Evolutionary conservation across 2,329 filamentous ascomycete genomes (phyloP), one percentile per base, ranked within the genome.

Genomic region (Hypoxylon sp.): DNA sequence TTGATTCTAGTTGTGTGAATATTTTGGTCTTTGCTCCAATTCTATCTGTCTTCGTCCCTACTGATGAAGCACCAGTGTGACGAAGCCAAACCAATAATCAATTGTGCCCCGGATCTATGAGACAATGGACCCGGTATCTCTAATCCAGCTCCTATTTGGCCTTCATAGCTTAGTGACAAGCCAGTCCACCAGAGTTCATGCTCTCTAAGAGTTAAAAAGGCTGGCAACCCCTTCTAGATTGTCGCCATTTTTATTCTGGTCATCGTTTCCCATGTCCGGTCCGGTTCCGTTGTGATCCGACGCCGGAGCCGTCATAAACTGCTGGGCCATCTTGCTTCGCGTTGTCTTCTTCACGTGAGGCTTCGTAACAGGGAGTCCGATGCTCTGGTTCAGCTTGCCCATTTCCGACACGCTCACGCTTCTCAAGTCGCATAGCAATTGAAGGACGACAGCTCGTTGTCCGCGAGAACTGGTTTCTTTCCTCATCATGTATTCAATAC

Each of bases 401-500:
- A 94, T 89, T 72, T 99, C 94, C 5, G 92, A 90, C 47, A 99
- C 90, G 63, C 91, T 93, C 4, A 97, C 87, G 0, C 94, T 94
- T 61, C 96, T 86, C 5, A 99, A 79, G 31, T 91, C 87, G 62
- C 91, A 89, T 15, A 99, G 77, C 11, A 99, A 75, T 56, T 96
- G 90, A 6, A 99, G 75, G 11, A 99, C 84, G 16, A 95, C 75
- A 1, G 86, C 88, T 13, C 93, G 80, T 71, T 96, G 91, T 63
- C 89, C 84, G 3, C 92, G 81, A n/a, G 86, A 82, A 42, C 84
- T 82, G 11, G 81, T 76, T 1, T 74, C 74, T 2, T 82, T 79
- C 21, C 80, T 80, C 23, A 80, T 74, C 36, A 90, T 77, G 41
- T 83, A 81, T 0, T 78, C 74, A 50, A 87, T 81, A 1, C 87